A percentile compares a stretch with the other conserved stretches of the same genome.
Conservation (phyloP, 2,329 filamentous ascomycete species). For the Chrysoporthe puriensis region DNA sequence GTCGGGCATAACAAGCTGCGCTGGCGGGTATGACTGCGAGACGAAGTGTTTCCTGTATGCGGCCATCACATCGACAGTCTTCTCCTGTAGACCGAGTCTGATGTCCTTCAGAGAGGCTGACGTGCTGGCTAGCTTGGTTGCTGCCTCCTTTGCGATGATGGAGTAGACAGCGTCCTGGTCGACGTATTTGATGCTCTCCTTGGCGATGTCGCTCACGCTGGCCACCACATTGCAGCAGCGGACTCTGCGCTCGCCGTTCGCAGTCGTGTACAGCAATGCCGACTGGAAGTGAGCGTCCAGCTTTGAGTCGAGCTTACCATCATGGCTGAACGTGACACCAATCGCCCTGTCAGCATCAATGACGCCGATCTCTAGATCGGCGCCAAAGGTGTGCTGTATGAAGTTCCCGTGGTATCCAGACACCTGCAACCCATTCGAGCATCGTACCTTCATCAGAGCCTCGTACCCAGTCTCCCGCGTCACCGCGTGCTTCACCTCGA, state of each 20-base stretch:
- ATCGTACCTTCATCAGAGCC: constrained; percentile 96
- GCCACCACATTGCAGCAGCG: constrained; percentile 93
- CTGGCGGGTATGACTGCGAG: constrained; percentile 78
- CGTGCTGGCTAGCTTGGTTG: constrained; percentile 74
- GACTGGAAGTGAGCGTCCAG: constrained; percentile 97
- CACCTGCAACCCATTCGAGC: constrained; percentile 93
- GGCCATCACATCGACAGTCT: constrained; percentile 88
- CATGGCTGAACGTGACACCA: constrained; percentile 88
- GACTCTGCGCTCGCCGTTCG: constrained; percentile 84
- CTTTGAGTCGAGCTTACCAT: constrained; percentile 96
- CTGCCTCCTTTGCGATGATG: constrained; percentile 91
- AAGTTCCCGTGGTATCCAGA: constrained; percentile 96
- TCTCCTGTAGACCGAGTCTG: constrained; percentile 80
- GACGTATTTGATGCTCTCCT: constrained; percentile 87
- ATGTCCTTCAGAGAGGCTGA: constrained; percentile 83
- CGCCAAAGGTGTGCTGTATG: constrained; percentile 90
- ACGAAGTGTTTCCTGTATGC: constrained; percentile 93
- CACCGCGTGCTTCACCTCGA: constrained; percentile 84
- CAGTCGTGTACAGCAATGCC: constrained; percentile 91
- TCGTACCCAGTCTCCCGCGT: constrained; percentile 93
- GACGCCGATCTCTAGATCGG: constrained; percentile 90
- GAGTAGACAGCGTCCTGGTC: constrained; percentile 93
- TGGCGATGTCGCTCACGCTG: constrained; percentile 82
- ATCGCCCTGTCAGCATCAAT: constrained; percentile 94
- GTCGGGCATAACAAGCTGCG: constrained; percentile 93